phyloP scores from a whole-genome alignment of 306 rosid genomes.

The Leucaena leucocephala region DNA sequence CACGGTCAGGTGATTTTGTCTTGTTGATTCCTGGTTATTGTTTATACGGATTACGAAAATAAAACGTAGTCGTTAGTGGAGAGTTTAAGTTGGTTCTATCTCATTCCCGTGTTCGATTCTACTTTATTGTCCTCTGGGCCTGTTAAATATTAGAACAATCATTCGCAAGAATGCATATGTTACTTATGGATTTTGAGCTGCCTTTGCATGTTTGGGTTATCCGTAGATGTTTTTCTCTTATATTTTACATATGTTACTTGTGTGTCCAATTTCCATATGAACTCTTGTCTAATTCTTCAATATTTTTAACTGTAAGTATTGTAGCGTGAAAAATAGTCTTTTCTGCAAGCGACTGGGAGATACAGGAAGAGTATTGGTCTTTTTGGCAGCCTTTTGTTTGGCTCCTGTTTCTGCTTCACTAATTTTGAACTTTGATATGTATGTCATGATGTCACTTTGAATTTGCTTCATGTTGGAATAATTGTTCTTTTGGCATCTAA shows the following conservation, averaged over 20 bases:
- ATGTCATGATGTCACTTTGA: conserved; percentile 8
- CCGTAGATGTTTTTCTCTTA: not conserved
- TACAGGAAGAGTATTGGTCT: conserved; percentile 7
- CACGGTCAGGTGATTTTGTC: conserved; percentile 1
- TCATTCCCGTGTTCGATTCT: not conserved
- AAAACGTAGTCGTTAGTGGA: not conserved
- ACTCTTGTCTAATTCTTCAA: conserved; percentile 9
- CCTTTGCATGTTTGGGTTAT: conserved; percentile 24
- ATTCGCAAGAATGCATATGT: not conserved
- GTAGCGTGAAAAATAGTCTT: not conserved
- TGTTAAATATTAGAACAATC: not conserved
- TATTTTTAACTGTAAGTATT: not conserved
- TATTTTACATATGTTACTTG: no score
- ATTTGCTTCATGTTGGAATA: conserved; percentile 1
- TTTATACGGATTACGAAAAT: not conserved
- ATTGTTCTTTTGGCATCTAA: conserved; percentile 22
- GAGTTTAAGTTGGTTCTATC: not conserved
- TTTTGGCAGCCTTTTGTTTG: not conserved
- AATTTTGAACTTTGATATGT: conserved; percentile 4
- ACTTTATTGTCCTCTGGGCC: not conserved
- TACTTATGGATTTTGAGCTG: conserved; percentile 12
- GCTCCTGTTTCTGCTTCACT: not conserved
- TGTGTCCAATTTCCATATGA: conserved; percentile 4
- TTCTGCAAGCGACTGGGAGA: conserved; percentile 9
- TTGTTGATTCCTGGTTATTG: not conserved